Evolutionary conservation across 768 basidiomycete species (phyloP), one percentile per base, ranked within the genome.

Genomic region (Boletus patriciae): DNA sequence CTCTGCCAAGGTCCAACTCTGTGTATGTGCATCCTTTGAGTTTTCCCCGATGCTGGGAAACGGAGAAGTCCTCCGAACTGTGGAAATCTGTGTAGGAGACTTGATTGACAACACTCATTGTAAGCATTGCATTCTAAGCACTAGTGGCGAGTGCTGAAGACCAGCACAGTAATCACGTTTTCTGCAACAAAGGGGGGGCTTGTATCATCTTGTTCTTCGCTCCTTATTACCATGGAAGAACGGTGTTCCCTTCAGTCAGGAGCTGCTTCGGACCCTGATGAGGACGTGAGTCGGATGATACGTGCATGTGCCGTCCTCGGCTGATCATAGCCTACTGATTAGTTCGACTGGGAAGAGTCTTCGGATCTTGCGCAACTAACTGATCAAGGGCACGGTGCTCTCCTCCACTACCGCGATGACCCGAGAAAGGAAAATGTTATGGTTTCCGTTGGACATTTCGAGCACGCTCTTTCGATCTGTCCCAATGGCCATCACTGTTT

Each of bases 391-490:
- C 54, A 51, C 13, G 6, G 10, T 7, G 45, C 47, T 15, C 37
- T 63, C 16, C 48, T 38, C 1, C 29, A 12, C 11, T 59, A 51
- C 3, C n/a, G 19, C 4, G 7, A 5, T 0, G 29, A 48, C 13
- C 16, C 16, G 4, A 18, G 16, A 3, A n/a, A 41, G 8, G 44
- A 19, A 8, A 6, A 41, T n/a, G 9, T 63, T 2, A 18, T 15
- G 3, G 5, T 1, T 0, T 37, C 62, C 6, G 2, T 55, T 23
- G 43, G 9, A 12, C 29, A 41, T 40, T 64, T 64, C 19, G 31
- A 50, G 36, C 18, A 4, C 4, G 61, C 57, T 8, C 51, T 59
- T 6, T 8, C 33, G 3, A 16, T 10, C 6, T 65, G 64, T 38
- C 46, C 50, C 2, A 2, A 15, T 2, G 40, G 29, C 7, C 27